Evolutionary conservation across 2,329 filamentous ascomycete genomes (phyloP).

Genomic region (Hortaea sp.): DNA sequence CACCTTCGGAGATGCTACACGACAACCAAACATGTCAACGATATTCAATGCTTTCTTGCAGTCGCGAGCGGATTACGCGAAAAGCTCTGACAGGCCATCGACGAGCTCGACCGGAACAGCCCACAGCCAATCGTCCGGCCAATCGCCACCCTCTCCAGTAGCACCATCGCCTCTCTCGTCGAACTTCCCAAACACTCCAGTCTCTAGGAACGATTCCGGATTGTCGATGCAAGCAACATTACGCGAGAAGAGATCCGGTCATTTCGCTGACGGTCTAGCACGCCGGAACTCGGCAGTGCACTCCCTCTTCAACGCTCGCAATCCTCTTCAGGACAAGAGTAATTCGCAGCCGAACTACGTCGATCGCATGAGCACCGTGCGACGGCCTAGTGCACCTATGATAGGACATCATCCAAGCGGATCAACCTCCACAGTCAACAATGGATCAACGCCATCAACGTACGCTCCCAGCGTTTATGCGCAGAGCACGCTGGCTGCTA

Average conservation of each 20-base stretch:
- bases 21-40: constrained; percentile 50
- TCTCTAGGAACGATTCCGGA: constrained; percentile 85
- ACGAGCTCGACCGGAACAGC: constrained; percentile 51
- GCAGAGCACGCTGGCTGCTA: constrained; percentile 74
- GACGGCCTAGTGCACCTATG: constrained; percentile 50
- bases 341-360: constrained; percentile 47
- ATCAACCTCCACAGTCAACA: constrained; percentile 56
- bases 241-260: constrained; percentile 86
- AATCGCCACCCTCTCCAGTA: constrained; percentile 49
- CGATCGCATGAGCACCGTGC: constrained; percentile 57
- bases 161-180: constrained; percentile 77
- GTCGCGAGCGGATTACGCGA: constrained; percentile 50
- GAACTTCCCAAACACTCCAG: constrained; percentile 67
- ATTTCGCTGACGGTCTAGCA: constrained; percentile 48
- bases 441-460: constrained; percentile 25
- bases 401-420: constrained; percentile 43
- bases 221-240: constrained; percentile 78
- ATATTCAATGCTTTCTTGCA: constrained; percentile 89
- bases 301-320: constrained; percentile 19
- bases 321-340: constrained; percentile 20
- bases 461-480: constrained; percentile 80
- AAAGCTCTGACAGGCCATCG: constrained; percentile 59
- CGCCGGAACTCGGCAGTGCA: constrained; percentile 73
- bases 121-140: constrained; percentile 25
- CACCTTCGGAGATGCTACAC: constrained; percentile 58